Base-by-base conservation (phyloP, 1,139 yeast species). In the Hanseniaspora uvarum region DNA sequence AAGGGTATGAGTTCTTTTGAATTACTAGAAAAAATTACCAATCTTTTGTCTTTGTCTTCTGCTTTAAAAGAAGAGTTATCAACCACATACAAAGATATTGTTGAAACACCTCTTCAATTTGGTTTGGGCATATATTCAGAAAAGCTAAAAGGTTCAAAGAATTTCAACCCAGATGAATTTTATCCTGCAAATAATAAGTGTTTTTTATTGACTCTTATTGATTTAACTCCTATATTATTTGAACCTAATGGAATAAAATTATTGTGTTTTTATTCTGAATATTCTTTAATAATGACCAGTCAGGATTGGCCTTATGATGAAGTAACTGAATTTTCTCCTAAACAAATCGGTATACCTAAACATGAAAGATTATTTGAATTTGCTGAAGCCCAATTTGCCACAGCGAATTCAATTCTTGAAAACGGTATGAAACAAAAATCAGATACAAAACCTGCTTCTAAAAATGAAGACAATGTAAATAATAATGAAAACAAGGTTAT, bases 401-500 rank as follows among this genome's bases (percentile, higher is more conserved):
- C 40, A 19, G 40, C 23, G 21, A 37, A 10, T 21, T 10, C 19
- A 12, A 37, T 37, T 37, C 23, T 18, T 10, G 40, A 37, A 37
- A 37, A 19, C 14, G 16, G 16, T 14, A 39, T 23, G 7, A 39
- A 39, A 2, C 16, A 39, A 23, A 23, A 39, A 10, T 12, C 31
- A 28, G 2, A 28, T 28, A 28, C 31, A 14, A 40, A 24, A 26
- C 12, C 31, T 26, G 1, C 26, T 14, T 11, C 19, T 18, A 10
- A 8, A 26, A 16, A 28, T 7, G 16, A 18, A 5, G 23, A 28
- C 16, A 24, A 10, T 18, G 34, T 40, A 3, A 37, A 40, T 2
- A 52, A 45, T 38, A 11, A 61, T 16, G 28, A 43, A 10, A 24
- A 43, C 24, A 28, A 39, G 14, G 31, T 21, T 31, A 26, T 23